Evolutionary conservation across 192 early-diverging fungal genomes (phyloP), one percentile per base, ranked within the genome.

Genomic region (Geosiphon pyriformis): DNA sequence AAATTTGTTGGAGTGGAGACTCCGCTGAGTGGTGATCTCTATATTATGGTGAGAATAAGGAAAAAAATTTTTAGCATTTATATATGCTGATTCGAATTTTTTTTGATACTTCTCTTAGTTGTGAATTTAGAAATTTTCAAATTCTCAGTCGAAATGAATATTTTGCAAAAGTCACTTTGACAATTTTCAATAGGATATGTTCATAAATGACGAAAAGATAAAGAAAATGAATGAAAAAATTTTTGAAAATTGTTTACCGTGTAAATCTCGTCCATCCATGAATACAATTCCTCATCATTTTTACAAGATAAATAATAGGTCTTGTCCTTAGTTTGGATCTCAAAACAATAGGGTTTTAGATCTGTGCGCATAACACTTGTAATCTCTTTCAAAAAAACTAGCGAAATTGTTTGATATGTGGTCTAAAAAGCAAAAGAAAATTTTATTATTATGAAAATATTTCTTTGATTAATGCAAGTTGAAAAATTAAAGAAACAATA

Each of bases 201-300:
- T n/a, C n/a, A n/a, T n/a, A n/a, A n/a, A n/a, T n/a, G n/a, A n/a
- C n/a, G n/a, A n/a, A n/a, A n/a, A n/a, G n/a, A n/a, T n/a, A n/a
- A n/a, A n/a, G n/a, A n/a, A n/a, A n/a, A n/a, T 33, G 10, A 46
- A 37, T 30, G 50, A 4, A 4, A 42, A 42, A 42, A 32, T 50
- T 47, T 27, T 4, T 12, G 33, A 26, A 42, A 12, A 62, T 25
- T 0, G 2, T 71, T 61, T 74, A 91, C 89, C 70, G 89, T 89
- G 78, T 98, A 98, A 73, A 99, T 92, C 71, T 93, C 90, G 70
- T 99, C 95, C 85, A 97, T 92, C 97, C 97, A 99, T 50, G 88
- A 87, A 74, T 99, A 99, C 30, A 99, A 80, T 72, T 99, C 95
- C 72, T 95, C 92, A 74, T 99, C 97, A 70, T 85, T 93, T 72